Evolutionary conservation across 2,329 filamentous ascomycete genomes (phyloP).

Genomic region (Colletotrichum eleusines): DNA sequence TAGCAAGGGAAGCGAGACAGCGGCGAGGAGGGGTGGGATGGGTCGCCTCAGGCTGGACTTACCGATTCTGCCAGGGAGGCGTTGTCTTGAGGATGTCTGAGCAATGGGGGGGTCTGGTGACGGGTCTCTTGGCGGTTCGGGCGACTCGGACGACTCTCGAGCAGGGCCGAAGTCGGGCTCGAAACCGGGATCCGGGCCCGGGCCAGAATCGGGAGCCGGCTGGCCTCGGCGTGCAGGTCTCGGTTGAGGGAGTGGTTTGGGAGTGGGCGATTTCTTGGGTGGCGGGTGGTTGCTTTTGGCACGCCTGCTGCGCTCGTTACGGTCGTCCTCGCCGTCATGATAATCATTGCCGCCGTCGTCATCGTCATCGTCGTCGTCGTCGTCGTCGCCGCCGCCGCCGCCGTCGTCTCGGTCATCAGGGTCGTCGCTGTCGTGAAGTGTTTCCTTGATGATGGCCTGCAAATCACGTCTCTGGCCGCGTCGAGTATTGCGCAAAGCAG

Average conservation of each 20-base stretch:
- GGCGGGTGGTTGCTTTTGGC: neutral
- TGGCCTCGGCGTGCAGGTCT: constrained; percentile 1
- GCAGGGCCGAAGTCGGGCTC: constrained; percentile 11
- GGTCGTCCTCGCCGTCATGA: neutral
- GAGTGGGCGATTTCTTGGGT: constrained; percentile 1
- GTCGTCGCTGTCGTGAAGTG: constrained; percentile 36
- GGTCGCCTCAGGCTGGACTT: constrained; percentile 19
- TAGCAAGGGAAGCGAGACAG: constrained; percentile 32
- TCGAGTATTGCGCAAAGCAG: constrained; percentile 42
- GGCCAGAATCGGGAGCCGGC: constrained; percentile 9
- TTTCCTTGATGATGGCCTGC: constrained; percentile 41
- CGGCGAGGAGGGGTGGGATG: neutral
- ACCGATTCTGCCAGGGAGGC: constrained; percentile 16
- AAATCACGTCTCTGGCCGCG: constrained; percentile 43
- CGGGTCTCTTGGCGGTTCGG: neutral
- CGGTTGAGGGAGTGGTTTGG: neutral
- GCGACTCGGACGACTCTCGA: constrained; percentile 13
- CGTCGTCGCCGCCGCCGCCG: constrained; percentile 9
- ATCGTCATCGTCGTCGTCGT: neutral
- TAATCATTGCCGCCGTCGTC: constrained; percentile 2
- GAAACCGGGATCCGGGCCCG: neutral
- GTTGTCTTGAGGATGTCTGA: constrained; percentile 2
- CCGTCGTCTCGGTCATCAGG: constrained; percentile 2
- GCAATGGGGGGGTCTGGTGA: constrained; percentile 4
- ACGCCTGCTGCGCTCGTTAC: constrained; percentile 4